These are phyloP conservation scores for Boechera stricta DNA, from an alignment of 345 rosid genomes.

Conservation along the genomic window DNA sequence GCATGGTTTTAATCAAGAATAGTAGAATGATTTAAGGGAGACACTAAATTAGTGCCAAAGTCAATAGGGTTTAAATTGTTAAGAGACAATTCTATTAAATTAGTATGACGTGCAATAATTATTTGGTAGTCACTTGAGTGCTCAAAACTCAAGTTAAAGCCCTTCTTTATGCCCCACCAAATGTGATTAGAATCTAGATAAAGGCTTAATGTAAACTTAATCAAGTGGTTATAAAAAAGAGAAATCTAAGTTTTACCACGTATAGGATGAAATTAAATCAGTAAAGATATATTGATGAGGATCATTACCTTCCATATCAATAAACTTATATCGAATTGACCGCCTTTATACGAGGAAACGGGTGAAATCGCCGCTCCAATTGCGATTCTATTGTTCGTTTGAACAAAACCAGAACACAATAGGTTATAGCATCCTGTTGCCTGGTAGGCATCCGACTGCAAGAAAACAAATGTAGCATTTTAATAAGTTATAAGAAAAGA, in stretches of 20 bases:
- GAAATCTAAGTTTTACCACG: not conserved
- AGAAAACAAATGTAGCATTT: not conserved
- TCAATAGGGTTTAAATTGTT: not conserved
- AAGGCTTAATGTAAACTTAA: not conserved
- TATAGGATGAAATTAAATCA: no score
- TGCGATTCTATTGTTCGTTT: conserved; percentile 83
- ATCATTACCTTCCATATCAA: conserved; percentile 90
- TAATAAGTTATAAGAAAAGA: not conserved
- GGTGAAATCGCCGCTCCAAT: conserved; percentile 99
- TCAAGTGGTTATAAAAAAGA: not conserved
- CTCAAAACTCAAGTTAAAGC: conserved; percentile 20
- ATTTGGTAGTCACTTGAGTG: conserved; percentile 20
- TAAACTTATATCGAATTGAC: conserved; percentile 94
- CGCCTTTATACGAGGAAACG: conserved; percentile 78
- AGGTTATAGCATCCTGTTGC: conserved; percentile 96
- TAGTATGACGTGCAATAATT: conserved; percentile 28
- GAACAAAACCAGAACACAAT: conserved; percentile 95
- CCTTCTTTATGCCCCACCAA: conserved; percentile 6
- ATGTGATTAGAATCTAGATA: conserved; percentile 6
- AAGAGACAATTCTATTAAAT: conserved; percentile 22
- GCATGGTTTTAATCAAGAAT: conserved; percentile 27
- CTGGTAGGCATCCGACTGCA: conserved; percentile 88
- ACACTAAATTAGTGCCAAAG: not conserved
- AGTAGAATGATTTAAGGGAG: conserved; percentile 5
- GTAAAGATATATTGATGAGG: not conserved